Conservation (phyloP, 176 grass and related monocot genomes). For the Avena atlantica region DNA sequence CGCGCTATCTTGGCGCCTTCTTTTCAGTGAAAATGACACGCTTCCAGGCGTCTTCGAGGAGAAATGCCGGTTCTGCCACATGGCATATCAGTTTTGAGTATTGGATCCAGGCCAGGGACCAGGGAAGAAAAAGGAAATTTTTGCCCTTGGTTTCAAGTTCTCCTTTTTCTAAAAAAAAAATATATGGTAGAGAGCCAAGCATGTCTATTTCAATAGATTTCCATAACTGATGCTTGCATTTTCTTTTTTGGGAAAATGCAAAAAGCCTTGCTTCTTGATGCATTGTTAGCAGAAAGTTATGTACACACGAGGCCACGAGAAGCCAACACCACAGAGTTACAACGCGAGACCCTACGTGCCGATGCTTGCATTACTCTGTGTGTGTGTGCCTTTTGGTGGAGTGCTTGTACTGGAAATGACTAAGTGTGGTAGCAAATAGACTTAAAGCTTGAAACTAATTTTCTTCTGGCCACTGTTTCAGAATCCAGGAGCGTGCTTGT, state of each 20-base stretch:
- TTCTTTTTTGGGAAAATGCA: too few species aligned
- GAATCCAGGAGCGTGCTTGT: slow-evolving; percentile 89
- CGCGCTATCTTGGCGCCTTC: too few species aligned
- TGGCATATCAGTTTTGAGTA: background rate
- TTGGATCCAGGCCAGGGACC: background rate
- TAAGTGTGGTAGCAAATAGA: background rate
- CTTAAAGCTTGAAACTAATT: slow-evolving; percentile 13
- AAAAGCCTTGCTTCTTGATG: too few species aligned
- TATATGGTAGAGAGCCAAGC: background rate
- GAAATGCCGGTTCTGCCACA: background rate
- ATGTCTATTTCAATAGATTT: background rate
- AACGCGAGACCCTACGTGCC: too few species aligned
- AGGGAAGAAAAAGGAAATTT: background rate
- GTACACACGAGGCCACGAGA: too few species aligned
- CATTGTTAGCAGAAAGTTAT: too few species aligned
- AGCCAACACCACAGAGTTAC: too few species aligned
- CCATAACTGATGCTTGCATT: background rate
- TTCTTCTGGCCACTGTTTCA: slow-evolving; percentile 54
- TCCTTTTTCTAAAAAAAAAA: background rate
- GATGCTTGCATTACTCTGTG: slow-evolving; percentile 1
- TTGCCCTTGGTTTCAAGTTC: background rate
- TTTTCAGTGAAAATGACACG: too few species aligned
- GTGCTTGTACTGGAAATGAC: background rate
- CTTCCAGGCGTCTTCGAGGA: too few species aligned
- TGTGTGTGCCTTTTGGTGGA: background rate